These are phyloP conservation scores for Jamesozyma piceae DNA, from an alignment of 805 yeast species.

Conservation along the genomic window DNA sequence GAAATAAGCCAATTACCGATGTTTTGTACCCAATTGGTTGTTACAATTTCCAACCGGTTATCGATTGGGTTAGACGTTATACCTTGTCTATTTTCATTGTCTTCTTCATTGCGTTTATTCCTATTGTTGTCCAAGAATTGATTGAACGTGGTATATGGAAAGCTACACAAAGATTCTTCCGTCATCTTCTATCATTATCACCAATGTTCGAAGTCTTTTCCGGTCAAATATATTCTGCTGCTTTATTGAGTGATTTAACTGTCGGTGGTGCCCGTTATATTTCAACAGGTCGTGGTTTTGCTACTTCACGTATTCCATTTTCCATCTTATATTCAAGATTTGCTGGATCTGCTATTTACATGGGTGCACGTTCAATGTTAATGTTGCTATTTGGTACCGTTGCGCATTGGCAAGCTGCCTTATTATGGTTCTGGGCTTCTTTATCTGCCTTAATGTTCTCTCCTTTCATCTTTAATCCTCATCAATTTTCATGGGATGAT, in stretches of 20 bases:
- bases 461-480: constrained; percentile 94
- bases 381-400: constrained; percentile 65
- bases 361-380: constrained; percentile 73
- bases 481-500: constrained; percentile 93
- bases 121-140: constrained; percentile 69
- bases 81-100: constrained; percentile 74
- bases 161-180: constrained; percentile 57
- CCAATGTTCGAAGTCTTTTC: constrained; percentile 80
- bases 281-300: constrained; percentile 81
- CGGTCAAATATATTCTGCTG: constrained; percentile 67
- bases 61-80: constrained; percentile 76
- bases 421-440: constrained; percentile 96
- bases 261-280: constrained; percentile 85
- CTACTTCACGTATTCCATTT: constrained; percentile 71
- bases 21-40: constrained; percentile 59
- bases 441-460: constrained; percentile 79
- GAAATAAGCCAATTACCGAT: constrained; percentile 58
- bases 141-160: constrained; percentile 77
- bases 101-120: constrained; percentile 71
- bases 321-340: constrained; percentile 65
- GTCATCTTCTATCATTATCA: constrained; percentile 61
- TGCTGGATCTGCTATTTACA: constrained; percentile 73
- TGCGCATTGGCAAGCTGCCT: constrained; percentile 84
- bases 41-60: constrained; percentile 61
- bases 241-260: constrained; percentile 60